Percentiles rank a stretch among this genome's conserved stretches.
phyloP scores from a whole-genome alignment of 257 asterid species.

The Solanum gracilifrons region DNA sequence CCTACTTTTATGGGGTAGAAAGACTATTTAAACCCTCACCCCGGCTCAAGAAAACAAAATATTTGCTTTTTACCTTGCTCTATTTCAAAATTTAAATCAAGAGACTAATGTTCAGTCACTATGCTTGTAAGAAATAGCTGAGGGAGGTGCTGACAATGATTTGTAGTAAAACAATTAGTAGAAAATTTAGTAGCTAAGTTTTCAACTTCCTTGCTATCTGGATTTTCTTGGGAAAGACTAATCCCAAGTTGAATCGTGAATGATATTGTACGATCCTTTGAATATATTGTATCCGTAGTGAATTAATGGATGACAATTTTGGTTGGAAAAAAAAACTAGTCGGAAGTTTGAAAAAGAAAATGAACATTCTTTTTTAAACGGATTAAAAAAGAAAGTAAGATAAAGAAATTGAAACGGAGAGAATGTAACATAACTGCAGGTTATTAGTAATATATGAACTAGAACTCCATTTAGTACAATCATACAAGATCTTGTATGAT shows the following conservation, averaged over 20 bases:
- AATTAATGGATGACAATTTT: no score
- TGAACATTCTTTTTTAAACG: no score
- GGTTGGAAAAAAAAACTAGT: no score
- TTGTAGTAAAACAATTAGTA: background rate
- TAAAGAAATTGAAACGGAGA: background rate
- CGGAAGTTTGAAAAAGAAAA: background rate
- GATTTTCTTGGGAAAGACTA: no score
- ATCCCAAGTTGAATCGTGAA: no score
- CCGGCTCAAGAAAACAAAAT: background rate
- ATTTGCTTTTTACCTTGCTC: background rate
- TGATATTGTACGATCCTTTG: no score
- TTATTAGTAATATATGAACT: background rate
- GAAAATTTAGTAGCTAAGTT: no score
- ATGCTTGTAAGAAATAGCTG: background rate
- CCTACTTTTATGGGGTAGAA: no score
- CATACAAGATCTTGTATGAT: background rate
- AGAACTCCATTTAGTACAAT: background rate
- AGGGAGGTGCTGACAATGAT: background rate
- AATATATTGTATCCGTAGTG: no score
- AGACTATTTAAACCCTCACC: background rate
- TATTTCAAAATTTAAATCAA: background rate
- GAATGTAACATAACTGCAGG: background rate
- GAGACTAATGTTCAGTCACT: background rate
- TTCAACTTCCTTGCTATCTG: no score
- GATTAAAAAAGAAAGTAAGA: background rate